These are phyloP conservation scores for Verticillium klebahnii DNA, from an alignment of 2,329 filamentous ascomycete species.

Conservation along the genomic window DNA sequence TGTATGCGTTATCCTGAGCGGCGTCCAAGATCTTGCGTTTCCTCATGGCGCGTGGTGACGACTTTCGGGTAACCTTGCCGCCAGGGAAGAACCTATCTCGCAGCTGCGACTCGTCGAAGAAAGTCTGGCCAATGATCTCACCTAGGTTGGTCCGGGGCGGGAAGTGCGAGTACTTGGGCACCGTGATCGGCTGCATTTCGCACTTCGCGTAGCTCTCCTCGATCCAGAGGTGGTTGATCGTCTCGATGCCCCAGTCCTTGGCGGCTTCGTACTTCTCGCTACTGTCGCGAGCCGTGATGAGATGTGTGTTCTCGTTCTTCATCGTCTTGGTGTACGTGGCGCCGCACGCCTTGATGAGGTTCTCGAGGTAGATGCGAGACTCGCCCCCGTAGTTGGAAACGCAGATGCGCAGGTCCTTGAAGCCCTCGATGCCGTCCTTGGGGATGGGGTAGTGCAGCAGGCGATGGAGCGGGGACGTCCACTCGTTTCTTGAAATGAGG, in stretches of 20 bases:
- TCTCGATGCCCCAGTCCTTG: slow-evolving; percentile 83
- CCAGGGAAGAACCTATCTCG: slow-evolving; percentile 67
- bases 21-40: slow-evolving; percentile 47
- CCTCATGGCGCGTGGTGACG: slow-evolving; percentile 36
- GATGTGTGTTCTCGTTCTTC: slow-evolving; percentile 91
- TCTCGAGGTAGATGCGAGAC: slow-evolving; percentile 88
- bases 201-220: slow-evolving; percentile 96
- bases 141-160: slow-evolving; percentile 85
- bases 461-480: slow-evolving; percentile 78
- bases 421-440: slow-evolving; percentile 71
- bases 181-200: slow-evolving; percentile 66
- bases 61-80: slow-evolving; percentile 20
- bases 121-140: slow-evolving; percentile 87
- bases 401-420: slow-evolving; percentile 72
- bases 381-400: slow-evolving; percentile 97
- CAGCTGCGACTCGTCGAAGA: slow-evolving; percentile 61
- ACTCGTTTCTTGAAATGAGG: slow-evolving; percentile 81
- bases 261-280: slow-evolving; percentile 95
- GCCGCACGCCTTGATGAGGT: slow-evolving; percentile 77
- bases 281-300: slow-evolving; percentile 82
- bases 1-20: slow-evolving; percentile 46
- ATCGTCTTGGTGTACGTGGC: slow-evolving; percentile 92
- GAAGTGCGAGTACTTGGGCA: slow-evolving; percentile 78
- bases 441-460: slow-evolving; percentile 89
- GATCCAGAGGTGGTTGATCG: slow-evolving; percentile 94